These are phyloP conservation scores for Quercus tomentella DNA, from an alignment of 331 rosid genomes.

Conservation along the genomic window DNA sequence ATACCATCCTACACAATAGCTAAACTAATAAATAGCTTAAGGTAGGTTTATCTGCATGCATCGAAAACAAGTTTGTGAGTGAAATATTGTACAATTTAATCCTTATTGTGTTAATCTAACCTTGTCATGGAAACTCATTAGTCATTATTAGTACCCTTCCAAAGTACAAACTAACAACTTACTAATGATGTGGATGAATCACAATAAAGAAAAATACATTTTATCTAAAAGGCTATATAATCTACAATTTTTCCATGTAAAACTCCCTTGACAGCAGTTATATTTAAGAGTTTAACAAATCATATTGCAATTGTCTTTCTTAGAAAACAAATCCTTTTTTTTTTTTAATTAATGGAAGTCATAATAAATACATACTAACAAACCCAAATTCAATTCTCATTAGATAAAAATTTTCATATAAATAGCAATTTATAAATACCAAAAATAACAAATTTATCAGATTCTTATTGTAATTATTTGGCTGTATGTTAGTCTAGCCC, in stretches of 20 bases:
- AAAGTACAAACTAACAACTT: not conserved
- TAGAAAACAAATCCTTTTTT: not conserved
- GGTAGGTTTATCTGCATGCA: not conserved
- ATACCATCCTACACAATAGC: not conserved
- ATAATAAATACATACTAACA: no score
- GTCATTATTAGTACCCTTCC: not conserved
- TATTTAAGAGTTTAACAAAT: not conserved
- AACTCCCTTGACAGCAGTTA: not conserved
- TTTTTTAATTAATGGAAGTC: not conserved
- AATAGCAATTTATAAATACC: not conserved
- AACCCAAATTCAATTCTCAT: not conserved
- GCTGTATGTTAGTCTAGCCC: no score
- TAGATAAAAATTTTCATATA: not conserved
- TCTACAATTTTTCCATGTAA: not conserved
- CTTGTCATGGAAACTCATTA: not conserved
- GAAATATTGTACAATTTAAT: not conserved
- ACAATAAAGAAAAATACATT: not conserved
- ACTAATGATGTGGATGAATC: not conserved
- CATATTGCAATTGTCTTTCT: not conserved
- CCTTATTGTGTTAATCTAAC: not conserved
- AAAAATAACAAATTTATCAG: not conserved
- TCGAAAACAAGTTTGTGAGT: not conserved
- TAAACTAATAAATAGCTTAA: not conserved
- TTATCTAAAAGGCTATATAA: not conserved
- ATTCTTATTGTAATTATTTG: not conserved